Evolutionary conservation across 73 alveolate genomes (phyloP).

Genomic region (Strombidium stylifer): DNA sequence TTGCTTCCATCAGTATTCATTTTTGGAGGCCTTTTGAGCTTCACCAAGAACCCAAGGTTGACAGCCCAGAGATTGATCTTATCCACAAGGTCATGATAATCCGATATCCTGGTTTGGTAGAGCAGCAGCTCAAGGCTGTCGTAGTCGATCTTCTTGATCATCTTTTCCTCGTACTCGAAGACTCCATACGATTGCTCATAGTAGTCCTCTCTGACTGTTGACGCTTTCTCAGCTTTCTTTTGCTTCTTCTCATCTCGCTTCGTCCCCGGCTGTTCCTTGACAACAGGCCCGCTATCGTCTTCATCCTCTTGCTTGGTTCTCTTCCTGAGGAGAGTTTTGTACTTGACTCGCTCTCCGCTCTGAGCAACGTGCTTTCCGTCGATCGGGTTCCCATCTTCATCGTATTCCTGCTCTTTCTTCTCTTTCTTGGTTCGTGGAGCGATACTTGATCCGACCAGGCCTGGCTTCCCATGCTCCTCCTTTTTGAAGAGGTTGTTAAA

Average conservation of each 20-base stretch:
- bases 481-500: too few relatives aligned
- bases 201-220: neutral
- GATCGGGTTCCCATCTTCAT: neutral
- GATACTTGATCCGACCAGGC: too few relatives aligned
- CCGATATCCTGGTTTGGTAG: constrained; percentile 13
- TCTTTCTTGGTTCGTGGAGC: too few relatives aligned
- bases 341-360: constrained; percentile 5
- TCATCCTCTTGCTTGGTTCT: constrained; percentile 14
- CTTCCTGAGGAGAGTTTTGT: constrained; percentile 16
- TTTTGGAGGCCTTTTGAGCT: constrained; percentile 50
- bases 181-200: neutral
- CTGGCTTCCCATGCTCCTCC: too few relatives aligned
- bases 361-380: neutral
- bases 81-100: constrained; percentile 32
- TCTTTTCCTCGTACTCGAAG: constrained; percentile 10
- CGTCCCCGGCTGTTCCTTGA: neutral
- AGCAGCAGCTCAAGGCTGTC: constrained; percentile 42
- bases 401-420: neutral
- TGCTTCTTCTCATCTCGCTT: constrained; percentile 23
- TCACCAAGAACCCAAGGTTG: constrained; percentile 40
- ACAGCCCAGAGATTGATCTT: constrained; percentile 51
- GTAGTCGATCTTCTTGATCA: constrained; percentile 43
- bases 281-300: neutral
- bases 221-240: neutral
- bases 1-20: constrained; percentile 44